phyloP scores from a whole-genome alignment of 306 rosid species.

The Corylus americana region DNA sequence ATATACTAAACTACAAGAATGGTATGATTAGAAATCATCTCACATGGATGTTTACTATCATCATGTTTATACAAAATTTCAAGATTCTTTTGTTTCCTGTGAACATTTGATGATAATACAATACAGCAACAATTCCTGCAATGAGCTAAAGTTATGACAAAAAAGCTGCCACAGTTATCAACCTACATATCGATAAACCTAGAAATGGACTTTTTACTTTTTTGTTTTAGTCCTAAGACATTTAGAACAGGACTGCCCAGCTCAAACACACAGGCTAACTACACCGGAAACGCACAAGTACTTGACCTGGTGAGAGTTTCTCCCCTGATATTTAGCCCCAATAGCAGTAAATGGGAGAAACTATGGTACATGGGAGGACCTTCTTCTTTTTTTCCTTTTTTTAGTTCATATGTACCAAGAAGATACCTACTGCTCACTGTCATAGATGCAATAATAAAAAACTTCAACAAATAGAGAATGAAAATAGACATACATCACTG shows the following conservation, averaged over 20 bases:
- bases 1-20: not conserved
- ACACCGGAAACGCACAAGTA: not conserved
- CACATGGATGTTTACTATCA: not conserved
- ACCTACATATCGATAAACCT: not conserved
- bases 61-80: not conserved
- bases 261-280: not conserved
- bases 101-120: not conserved
- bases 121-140: not conserved
- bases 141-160: not conserved
- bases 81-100: not conserved
- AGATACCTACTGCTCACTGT: constrained; percentile 13
- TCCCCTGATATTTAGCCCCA: not conserved
- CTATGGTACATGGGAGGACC: not conserved
- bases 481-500: not conserved
- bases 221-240: not conserved
- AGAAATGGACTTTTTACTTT: not conserved
- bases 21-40: not conserved
- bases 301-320: not conserved
- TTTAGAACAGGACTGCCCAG: not conserved
- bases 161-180: not conserved
- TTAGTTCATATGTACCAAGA: not conserved
- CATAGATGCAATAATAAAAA: not conserved
- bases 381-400: not conserved
- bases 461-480: too few species aligned
- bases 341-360: not conserved